These are phyloP conservation scores for Serendipita sp. DNA, from an alignment of 768 basidiomycete genomes.

Conservation along the genomic window DNA sequence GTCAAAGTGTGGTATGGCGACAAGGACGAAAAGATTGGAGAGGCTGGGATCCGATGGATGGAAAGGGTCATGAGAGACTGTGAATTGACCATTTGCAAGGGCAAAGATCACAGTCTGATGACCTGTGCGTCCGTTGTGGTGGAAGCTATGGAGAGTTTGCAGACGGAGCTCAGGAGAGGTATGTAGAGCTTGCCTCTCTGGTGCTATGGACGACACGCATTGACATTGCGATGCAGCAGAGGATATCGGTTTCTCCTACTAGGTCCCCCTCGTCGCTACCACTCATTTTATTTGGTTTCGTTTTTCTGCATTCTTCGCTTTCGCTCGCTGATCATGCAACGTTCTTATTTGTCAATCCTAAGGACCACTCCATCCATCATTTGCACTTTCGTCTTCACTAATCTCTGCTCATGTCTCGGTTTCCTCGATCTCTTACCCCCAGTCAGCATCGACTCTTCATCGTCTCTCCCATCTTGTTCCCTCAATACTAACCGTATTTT, in stretches of 20 bases:
- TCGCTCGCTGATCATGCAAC: not conserved
- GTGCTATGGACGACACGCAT: not conserved
- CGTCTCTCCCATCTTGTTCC: not conserved
- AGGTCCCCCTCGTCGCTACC: not conserved
- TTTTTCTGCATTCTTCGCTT: not conserved
- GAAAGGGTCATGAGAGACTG: slow-evolving; percentile 72
- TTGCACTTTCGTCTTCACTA: not conserved
- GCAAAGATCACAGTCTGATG: slow-evolving; percentile 88
- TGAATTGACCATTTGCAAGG: slow-evolving; percentile 64
- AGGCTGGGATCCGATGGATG: slow-evolving; percentile 87
- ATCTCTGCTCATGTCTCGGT: not conserved
- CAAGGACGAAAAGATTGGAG: slow-evolving; percentile 83
- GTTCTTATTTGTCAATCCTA: not conserved
- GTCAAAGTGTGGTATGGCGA: slow-evolving; percentile 90
- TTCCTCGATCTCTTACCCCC: not conserved
- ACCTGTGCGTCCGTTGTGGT: slow-evolving; percentile 78
- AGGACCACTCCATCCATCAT: not conserved
- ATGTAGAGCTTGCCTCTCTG: not conserved
- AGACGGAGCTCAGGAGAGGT: slow-evolving; percentile 12
- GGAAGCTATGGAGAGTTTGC: slow-evolving; percentile 51
- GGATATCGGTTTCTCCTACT: not conserved
- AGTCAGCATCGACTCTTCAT: not conserved
- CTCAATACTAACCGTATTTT: not conserved
- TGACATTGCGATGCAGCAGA: not conserved
- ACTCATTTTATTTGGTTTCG: not conserved